Evolutionary conservation across 1,284 basidiomycete species (phyloP), one percentile per base, ranked within the genome.

Genomic region (Fistulina hepatica): DNA sequence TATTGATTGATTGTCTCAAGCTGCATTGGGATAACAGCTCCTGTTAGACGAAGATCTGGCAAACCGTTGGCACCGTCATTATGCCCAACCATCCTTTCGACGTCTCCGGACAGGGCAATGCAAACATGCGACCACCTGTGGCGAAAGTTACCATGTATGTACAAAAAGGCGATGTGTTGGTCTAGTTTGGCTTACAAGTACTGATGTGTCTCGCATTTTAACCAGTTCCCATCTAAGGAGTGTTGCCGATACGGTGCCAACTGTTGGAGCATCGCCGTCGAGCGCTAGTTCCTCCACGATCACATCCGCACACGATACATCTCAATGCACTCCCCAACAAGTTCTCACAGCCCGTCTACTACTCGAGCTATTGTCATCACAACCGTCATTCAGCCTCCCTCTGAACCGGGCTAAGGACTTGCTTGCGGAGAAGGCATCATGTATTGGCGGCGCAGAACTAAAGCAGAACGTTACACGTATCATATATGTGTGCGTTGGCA

Each of bases 401-500:
- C 54, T 85, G n/a, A 72, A 67, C 43, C 65, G 65, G 44, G 60
- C 77, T 11, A 84, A 82, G 54, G 70, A 70, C 34, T 52, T 63
- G n/a, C 56, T 84, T n/a, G 56, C 61, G 44, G 59, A 61, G 15
- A 59, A 60, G 46, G 53, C 45, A 36, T 51, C 50, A 16, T 59
- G 60, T 12, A 51, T 54, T 22, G 44, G 52, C 22, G 56, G 58
- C 7, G 53, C 53, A 26, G 52, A 56, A 4, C 28, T 49, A 38
- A 60, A 65, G 41, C 53, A 60, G 44, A 41, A 63, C 49, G 57
- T 62, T 41, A 53, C 68, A 13, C 74, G 71, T 12, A 63, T 72
- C 36, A 68, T 75, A 8, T 81, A 78, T 50, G 69, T 61, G 2
- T 80, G 81, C 49, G 77, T 83, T 9, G 78, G 77, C 16, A 85